phyloP scores from a whole-genome alignment of 805 yeast species.

The Suhomyces vadensis region DNA sequence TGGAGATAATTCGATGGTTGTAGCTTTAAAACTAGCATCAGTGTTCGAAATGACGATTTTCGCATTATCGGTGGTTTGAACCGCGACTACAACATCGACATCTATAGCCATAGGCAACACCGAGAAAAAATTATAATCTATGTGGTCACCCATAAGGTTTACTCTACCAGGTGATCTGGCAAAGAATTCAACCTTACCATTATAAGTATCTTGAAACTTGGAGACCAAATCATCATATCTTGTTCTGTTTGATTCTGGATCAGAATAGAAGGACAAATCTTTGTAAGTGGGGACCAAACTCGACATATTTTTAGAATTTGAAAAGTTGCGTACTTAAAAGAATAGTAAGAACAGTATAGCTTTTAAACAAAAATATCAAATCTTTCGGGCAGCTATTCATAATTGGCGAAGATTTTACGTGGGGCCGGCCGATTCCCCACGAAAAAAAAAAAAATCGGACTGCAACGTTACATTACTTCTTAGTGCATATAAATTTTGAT shows the following conservation, averaged over 20 bases:
- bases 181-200: slow-evolving; percentile 44
- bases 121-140: slow-evolving; percentile 66
- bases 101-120: slow-evolving; percentile 76
- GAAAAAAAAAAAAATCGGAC: background rate
- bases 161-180: slow-evolving; percentile 77
- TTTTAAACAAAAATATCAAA: background rate
- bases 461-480: background rate
- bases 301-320: slow-evolving; percentile 1
- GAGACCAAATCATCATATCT: slow-evolving; percentile 29
- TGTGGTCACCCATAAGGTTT: slow-evolving; percentile 73
- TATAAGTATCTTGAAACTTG: slow-evolving; percentile 26
- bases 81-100: slow-evolving; percentile 60
- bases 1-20: slow-evolving; percentile 38
- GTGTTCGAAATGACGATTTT: slow-evolving; percentile 35
- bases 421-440: background rate
- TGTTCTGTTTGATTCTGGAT: slow-evolving; percentile 22
- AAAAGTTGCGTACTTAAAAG: background rate
- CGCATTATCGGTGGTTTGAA: slow-evolving; percentile 18
- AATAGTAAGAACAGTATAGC: background rate
- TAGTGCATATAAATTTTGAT: background rate
- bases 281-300: slow-evolving; percentile 34
- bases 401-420: background rate
- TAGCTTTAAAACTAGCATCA: slow-evolving; percentile 34
- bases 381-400: background rate
- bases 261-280: slow-evolving; percentile 37